Base-by-base conservation (phyloP, 306 rosid genomes). In the Erythrophleum fordii region DNA sequence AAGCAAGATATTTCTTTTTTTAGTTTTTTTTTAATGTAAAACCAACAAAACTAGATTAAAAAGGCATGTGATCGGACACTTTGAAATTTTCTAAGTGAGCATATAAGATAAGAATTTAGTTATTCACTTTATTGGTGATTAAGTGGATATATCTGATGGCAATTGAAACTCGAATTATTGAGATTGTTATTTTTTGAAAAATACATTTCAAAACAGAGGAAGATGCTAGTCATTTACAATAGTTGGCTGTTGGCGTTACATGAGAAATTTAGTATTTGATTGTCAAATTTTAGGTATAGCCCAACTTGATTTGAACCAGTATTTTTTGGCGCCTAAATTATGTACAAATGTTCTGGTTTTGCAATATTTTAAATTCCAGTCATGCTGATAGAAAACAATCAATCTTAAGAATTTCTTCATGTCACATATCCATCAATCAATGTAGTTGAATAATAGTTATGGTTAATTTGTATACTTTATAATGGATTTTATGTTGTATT, bases 371-470 rank as follows among this genome's bases (percentile, higher is more conserved):
- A 37, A 34, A 71, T 79, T 62, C 17, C 45, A 56, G 59, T 76
- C 20, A 12, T 70, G 52, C 31, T 61, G n/a, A 51, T 6, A 16
- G 17, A 49, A 16, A 14, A 41, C 12, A 22, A 10, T 48, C 29
- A 31, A 12, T 72, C 17, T 51, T 22, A 11, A 73, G 46, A 48
- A 61, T 65, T 52, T 9, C 41, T 72, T n/a, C 9, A 4, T 9
- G 14, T 72, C 82, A 14, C n/a, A 2, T 12, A 1, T 56, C 80
- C 23, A 22, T 41, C 29, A 53, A 6, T 16, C 49, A 25, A 8
- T 69, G 53, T 41, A 77, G 29, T 64, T 39, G 52, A 58, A 49
- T 11, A 12, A 26, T 62, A 72, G 41, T 77, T 37, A 45, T 53
- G 5, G 8, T 65, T 76, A 12, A 35, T 73, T 59, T 58, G 37